Evolutionary conservation across 2,329 filamentous ascomycete species (phyloP), one percentile per base, ranked within the genome.

Genomic region (Phoma sp.): DNA sequence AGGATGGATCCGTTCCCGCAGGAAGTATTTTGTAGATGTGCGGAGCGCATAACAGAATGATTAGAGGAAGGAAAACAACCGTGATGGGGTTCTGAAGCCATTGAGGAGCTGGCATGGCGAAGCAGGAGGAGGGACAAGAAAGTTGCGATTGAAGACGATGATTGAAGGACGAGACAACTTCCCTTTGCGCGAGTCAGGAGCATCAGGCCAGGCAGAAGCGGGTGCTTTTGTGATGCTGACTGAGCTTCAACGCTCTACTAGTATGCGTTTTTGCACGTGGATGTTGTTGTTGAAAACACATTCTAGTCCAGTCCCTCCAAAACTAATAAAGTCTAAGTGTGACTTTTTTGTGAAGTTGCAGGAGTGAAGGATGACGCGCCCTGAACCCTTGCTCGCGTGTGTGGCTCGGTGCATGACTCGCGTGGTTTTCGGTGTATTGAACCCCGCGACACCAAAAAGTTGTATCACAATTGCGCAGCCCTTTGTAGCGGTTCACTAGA

Each of bases 71-170:
- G 4, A 37, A 4, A 11, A 61, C 55, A 5, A 61, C 42, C 7
- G 56, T 25, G 5, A 59, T 15, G 15, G 53, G 51, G 37, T 58
- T 42, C 5, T 57, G 51, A 7, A 55, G 46, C 59, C 56, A 61
- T 53, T n/a, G 33, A 12, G 28, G 37, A 26, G 36, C 11, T 12
- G 51, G 33, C 51, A 53, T 53, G 20, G 11, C 5, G 1, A 15
- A 17, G 6, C 1, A 32, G 15, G n/a, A 23, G 18, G 15, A 25
- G 23, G 23, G 9, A n/a, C n/a, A n/a, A n/a, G n/a, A n/a, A n/a
- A n/a, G n/a, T n/a, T n/a, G n/a, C n/a, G n/a, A n/a, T n/a, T 9
- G 23, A 25, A 25, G 23, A 25, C 23, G 23, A 18, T 20, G 11
- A 30, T 15, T 10, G 9, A 12, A 32, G 28, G 17, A 18, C 5